A percentile compares a stretch with the other conserved stretches of the same genome.
Conservation (phyloP, 2,329 filamentous ascomycete species). For the Fusarium sp. region DNA sequence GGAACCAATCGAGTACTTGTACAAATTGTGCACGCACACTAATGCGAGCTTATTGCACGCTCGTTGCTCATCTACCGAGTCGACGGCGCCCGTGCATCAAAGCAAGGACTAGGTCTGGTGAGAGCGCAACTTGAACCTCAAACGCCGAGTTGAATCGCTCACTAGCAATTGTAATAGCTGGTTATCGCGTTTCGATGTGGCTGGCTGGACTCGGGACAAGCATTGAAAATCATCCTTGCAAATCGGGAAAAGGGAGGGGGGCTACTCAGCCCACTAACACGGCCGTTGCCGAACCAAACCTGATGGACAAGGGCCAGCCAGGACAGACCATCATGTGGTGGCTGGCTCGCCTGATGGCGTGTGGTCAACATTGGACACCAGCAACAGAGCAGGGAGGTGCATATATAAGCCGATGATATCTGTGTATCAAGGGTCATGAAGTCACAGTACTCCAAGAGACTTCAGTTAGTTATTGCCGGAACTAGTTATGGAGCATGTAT, state of each 20-base stretch:
- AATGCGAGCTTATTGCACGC: conserved; percentile 24
- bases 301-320: conserved; percentile 26
- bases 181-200: conserved; percentile 22
- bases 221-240: conserved; percentile 17
- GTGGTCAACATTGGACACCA: conserved; percentile 9
- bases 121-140: conserved; percentile 2
- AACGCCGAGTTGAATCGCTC: neutral
- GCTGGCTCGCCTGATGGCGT: conserved; percentile 30
- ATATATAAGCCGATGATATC: conserved; percentile 11
- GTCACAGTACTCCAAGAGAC: neutral
- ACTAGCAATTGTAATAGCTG: neutral
- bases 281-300: conserved; percentile 37
- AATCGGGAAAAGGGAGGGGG: conserved; percentile 20
- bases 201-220: conserved; percentile 22
- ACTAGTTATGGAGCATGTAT: conserved; percentile 9
- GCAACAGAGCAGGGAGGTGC: conserved; percentile 16
- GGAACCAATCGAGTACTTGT: neutral
- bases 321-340: conserved; percentile 34
- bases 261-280: conserved; percentile 36
- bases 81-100: conserved; percentile 20
- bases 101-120: conserved; percentile 23
- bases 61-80: conserved; percentile 24
- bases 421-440: neutral
- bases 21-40: conserved; percentile 1
- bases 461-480: neutral